Evolutionary conservation across 805 yeast genomes (phyloP), one percentile per base, ranked within the genome.

Genomic region (Candida quercuum): DNA sequence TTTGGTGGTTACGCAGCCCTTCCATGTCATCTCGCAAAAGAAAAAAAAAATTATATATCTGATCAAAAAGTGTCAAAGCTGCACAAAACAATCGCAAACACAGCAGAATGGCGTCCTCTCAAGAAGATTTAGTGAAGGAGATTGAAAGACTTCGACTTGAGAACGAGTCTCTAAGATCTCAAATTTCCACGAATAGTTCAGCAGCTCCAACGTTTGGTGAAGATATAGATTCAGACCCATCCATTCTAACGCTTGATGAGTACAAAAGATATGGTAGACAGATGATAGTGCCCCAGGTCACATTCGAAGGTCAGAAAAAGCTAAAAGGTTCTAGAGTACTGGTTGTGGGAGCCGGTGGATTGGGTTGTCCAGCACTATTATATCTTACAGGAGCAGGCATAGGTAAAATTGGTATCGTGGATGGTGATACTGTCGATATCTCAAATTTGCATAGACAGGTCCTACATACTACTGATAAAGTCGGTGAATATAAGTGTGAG

Each of bases 321-420:
- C 59, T 93, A 33, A 80, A 78, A 45, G 47, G 58, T 0, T 41
- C 91, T 2, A 73, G 66, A 36, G 74, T 89, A 0, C 59, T 91
- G 19, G 89, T 93, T 0, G 71, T 93, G 7, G 99, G 99, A 1
- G 97, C 97, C 1, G 99, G 99, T 10, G 99, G 99, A 0, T 67
- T 93, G 6, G 98, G 99, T 0, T 82, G 94, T 48, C 97, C 99
- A 0, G 94, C 94, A 0, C 59, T 91, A 34, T 68, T 85, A 30
- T 93, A 93, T 54, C 61, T 93, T 2, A 79, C 81, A 0, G 96
- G 94, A 0, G 83, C 95, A 0, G 99, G 99, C 5, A 64, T 91
- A 4, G 98, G 95, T 1, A 58, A 63, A 2, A 67, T 93, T 17
- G 96, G 96, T 3, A 83, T 93, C 13, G 81, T 88, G 2, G 99